phyloP scores from a whole-genome alignment of 192 early-diverging fungal species.

The Thamnidium elegans region DNA sequence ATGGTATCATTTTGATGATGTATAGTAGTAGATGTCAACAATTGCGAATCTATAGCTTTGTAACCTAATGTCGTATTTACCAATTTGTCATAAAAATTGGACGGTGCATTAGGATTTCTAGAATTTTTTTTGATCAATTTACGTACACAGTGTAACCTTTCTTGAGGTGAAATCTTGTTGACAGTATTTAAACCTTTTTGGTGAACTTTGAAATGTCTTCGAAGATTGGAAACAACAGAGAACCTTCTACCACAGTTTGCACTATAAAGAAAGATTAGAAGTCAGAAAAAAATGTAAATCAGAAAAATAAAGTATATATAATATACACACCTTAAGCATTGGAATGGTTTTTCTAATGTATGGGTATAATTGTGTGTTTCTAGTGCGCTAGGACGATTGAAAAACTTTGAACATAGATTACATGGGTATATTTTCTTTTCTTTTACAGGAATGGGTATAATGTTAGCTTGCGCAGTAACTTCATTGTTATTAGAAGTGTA shows the following conservation, averaged over 20 bases:
- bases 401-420: slow-evolving; percentile 48
- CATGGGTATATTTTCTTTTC: slow-evolving; percentile 44
- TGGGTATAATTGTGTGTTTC: slow-evolving; percentile 59
- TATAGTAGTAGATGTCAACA: too few relatives aligned
- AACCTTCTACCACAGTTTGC: slow-evolving; percentile 53
- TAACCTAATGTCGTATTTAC: too few relatives aligned
- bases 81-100: too few relatives aligned
- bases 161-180: slow-evolving; percentile 8
- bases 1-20: too few relatives aligned
- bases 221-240: slow-evolving; percentile 62
- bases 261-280: background rate
- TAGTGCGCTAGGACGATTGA: slow-evolving; percentile 54
- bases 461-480: too few relatives aligned
- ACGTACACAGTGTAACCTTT: slow-evolving; percentile 8
- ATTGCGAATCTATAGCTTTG: too few relatives aligned
- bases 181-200: background rate
- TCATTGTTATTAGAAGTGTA: too few relatives aligned
- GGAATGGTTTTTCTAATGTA: slow-evolving; percentile 57
- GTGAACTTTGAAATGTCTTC: slow-evolving; percentile 57
- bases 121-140: slow-evolving; percentile 1
- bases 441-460: background rate
- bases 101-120: too few relatives aligned
- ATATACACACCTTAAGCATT: slow-evolving; percentile 33
- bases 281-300: background rate
- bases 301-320: background rate